phyloP scores from a whole-genome alignment of 208 protist genomes.

The Leptomonas seymouri region DNA sequence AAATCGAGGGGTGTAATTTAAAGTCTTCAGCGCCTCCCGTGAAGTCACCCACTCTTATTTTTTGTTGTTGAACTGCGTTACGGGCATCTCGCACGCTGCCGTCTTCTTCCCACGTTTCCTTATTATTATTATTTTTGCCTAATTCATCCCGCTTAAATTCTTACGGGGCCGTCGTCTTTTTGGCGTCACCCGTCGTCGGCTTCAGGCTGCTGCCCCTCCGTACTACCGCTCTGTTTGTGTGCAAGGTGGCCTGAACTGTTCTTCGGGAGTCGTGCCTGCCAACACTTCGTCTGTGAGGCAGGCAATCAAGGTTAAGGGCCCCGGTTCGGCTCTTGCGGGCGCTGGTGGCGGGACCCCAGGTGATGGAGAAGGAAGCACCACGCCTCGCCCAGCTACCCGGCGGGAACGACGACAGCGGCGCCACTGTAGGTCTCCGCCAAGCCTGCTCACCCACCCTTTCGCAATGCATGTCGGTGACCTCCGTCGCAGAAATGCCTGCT shows the following conservation, averaged over 20 bases:
- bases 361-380: constrained; percentile 18
- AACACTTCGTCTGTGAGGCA: constrained; percentile 7
- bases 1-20: no score
- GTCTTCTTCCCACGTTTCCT: no score
- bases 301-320: constrained; percentile 2
- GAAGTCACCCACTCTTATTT: no score
- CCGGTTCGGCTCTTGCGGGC: background rate
- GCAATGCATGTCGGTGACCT: background rate
- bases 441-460: constrained; percentile 6
- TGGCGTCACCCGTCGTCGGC: no score
- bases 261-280: constrained; percentile 1
- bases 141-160: no score
- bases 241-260: background rate
- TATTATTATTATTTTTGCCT: no score
- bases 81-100: no score
- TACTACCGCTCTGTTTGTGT: no score
- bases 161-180: no score
- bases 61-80: no score
- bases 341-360: background rate
- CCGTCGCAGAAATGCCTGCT: background rate
- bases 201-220: no score
- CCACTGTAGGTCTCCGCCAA: constrained; percentile 3
- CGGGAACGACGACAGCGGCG: constrained; percentile 2
- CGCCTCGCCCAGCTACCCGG: constrained; percentile 16
- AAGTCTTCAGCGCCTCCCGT: no score